A percentile compares a stretch with the other conserved stretches of the same genome.
These are phyloP conservation scores for Colletotrichum tamarilloi DNA, from an alignment of 2,329 filamentous ascomycete genomes.

Conservation along the genomic window DNA sequence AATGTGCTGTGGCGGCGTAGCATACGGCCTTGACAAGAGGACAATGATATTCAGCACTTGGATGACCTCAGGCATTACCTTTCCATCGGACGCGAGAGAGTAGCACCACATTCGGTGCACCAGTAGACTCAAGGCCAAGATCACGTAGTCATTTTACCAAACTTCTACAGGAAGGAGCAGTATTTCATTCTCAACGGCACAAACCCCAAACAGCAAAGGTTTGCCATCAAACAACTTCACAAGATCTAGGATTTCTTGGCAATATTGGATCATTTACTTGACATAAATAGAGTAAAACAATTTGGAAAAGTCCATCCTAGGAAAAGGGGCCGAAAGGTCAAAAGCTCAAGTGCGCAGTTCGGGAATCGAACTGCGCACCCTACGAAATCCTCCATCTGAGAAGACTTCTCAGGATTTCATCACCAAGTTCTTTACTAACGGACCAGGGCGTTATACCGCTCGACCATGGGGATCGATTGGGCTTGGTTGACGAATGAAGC, in stretches of 20 bases:
- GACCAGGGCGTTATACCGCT: conserved; percentile 10
- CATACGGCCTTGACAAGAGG: not conserved
- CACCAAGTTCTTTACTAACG: conserved; percentile 18
- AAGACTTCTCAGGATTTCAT: not conserved
- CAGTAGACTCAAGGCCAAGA: too few relatives aligned
- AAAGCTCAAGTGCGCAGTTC: conserved; percentile 1
- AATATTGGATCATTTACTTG: not conserved
- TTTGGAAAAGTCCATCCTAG: not conserved
- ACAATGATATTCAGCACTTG: not conserved
- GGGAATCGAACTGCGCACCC: not conserved
- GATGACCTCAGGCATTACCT: not conserved
- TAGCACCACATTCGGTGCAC: not conserved
- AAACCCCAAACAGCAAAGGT: not conserved
- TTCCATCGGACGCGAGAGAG: not conserved
- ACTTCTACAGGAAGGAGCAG: not conserved
- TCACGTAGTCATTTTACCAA: too few relatives aligned
- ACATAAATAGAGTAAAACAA: not conserved
- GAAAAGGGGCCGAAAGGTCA: not conserved
- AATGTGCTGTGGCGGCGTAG: not conserved
- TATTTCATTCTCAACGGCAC: not conserved
- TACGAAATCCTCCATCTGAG: not conserved
- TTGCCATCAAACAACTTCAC: too few relatives aligned
- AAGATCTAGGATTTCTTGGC: not conserved
- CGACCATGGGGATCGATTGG: conserved; percentile 2
- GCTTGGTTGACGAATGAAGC: not conserved